Conservation (phyloP, 225 moss, liverwort and hornwort species). For the Polytrichum formosum region DNA sequence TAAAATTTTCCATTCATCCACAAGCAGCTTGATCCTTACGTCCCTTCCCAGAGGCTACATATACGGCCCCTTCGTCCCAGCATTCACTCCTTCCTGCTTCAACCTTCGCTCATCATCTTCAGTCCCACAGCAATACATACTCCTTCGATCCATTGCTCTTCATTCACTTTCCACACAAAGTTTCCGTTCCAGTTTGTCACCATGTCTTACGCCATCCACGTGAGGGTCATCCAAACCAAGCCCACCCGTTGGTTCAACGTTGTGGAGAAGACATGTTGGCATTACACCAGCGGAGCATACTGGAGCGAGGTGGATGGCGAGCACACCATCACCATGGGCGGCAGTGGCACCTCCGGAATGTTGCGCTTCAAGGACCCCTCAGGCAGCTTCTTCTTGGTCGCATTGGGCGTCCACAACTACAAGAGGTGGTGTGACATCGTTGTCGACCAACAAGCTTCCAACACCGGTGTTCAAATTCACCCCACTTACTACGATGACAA, state of each 20-base stretch:
- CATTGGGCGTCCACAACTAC: constrained; percentile 18
- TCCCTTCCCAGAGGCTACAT: too few species aligned
- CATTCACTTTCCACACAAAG: not conserved
- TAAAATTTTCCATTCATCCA: too few species aligned
- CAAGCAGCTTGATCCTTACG: too few species aligned
- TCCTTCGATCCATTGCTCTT: not conserved
- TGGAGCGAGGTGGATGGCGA: constrained; percentile 16
- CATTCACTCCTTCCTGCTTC: too few species aligned
- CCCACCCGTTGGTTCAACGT: constrained; percentile 4
- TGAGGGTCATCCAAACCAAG: constrained; percentile 11
- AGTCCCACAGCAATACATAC: not conserved
- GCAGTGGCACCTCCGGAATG: constrained; percentile 20
- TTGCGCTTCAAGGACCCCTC: constrained; percentile 11
- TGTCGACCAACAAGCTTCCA: not conserved
- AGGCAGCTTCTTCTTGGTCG: constrained; percentile 12
- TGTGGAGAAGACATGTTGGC: constrained; percentile 12
- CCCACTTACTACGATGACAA: constrained; percentile 7
- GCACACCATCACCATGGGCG: constrained; percentile 13
- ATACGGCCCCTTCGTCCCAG: too few species aligned
- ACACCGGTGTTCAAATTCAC: constrained; percentile 8
- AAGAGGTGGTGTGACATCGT: constrained; percentile 20
- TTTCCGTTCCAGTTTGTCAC: not conserved
- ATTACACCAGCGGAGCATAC: not conserved
- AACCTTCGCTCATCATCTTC: too few species aligned
- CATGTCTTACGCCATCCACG: constrained; percentile 18